These are phyloP conservation scores for Ilex asprella DNA, from an alignment of 257 asterid species.

Conservation along the genomic window DNA sequence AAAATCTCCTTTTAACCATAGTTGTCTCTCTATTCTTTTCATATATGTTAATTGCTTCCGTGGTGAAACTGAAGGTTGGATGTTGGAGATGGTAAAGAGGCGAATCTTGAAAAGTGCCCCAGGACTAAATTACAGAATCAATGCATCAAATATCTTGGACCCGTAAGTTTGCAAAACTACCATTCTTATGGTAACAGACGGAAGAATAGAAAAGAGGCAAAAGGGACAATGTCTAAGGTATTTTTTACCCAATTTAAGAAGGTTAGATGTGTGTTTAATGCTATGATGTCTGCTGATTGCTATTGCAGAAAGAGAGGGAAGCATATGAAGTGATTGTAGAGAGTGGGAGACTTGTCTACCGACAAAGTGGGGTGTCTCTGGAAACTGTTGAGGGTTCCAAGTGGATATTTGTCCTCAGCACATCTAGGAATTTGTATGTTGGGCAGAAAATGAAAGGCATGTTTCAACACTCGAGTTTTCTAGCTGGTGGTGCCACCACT, in stretches of 20 bases:
- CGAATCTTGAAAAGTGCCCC: constrained; percentile 15
- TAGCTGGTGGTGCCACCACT: constrained; percentile 9
- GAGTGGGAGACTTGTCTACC: constrained; percentile 19
- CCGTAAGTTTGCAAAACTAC: constrained; percentile 10
- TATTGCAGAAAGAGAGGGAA: constrained; percentile 25
- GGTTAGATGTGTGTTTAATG: background rate
- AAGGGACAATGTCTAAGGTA: background rate
- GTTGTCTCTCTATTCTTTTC: too few species aligned
- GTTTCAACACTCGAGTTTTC: too few species aligned
- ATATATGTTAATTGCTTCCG: background rate
- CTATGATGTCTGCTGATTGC: background rate
- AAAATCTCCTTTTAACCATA: too few species aligned
- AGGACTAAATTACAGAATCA: constrained; percentile 23
- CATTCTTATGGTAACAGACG: too few species aligned
- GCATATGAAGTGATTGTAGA: constrained; percentile 21
- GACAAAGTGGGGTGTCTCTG: constrained; percentile 17
- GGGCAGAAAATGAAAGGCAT: constrained; percentile 20
- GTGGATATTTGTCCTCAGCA: constrained; percentile 33
- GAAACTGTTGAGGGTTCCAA: constrained; percentile 15
- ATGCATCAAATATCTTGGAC: constrained; percentile 26
- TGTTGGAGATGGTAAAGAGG: constrained; percentile 28
- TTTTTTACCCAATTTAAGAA: background rate
- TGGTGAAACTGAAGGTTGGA: constrained; percentile 22
- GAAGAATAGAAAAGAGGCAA: too few species aligned
- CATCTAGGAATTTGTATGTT: constrained; percentile 20